Percentiles rank a stretch among this genome's conserved stretches.
These are phyloP conservation scores for Leishmania tropica DNA, from an alignment of 208 protist species.

Conservation along the genomic window DNA sequence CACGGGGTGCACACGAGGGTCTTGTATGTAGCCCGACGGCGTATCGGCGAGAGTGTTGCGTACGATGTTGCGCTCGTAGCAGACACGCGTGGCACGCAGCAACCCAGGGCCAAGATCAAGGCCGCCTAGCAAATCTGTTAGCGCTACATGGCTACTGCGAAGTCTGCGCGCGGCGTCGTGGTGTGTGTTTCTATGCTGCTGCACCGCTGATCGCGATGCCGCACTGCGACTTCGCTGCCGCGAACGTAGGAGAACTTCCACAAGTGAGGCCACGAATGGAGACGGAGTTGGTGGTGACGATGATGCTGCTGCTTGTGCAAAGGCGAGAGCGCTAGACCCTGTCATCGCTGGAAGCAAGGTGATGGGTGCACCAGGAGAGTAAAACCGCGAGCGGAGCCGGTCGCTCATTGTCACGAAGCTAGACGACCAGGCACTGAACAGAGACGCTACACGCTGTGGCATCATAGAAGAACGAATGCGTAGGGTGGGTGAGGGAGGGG, in stretches of 20 bases:
- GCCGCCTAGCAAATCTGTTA: not conserved
- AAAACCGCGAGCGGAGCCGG: not conserved
- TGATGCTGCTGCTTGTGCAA: not conserved
- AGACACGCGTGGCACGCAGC: conserved; percentile 16
- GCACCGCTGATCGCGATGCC: not conserved
- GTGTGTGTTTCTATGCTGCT: not conserved
- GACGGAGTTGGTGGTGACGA: not conserved
- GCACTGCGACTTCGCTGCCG: not conserved
- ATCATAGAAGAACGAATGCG: not conserved
- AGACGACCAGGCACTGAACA: not conserved
- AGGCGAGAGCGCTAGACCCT: not conserved
- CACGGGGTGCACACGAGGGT: conserved; percentile 47
- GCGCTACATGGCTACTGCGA: not conserved
- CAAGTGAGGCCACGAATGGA: not conserved
- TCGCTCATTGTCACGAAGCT: not conserved
- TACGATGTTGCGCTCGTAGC: conserved; percentile 52
- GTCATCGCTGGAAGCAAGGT: not conserved
- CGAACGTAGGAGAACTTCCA: too few species aligned
- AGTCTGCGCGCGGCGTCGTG: not conserved
- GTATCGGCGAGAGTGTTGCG: conserved; percentile 75
- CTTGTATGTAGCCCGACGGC: conserved; percentile 74
- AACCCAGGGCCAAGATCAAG: not conserved
- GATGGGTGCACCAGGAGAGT: not conserved
- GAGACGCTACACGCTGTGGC: not conserved
- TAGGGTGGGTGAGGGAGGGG: not conserved